Percentiles rank a stretch among this genome's conserved stretches.
Conservation (phyloP, 768 basidiomycete species). For the Candolleomyces efflorescens region DNA sequence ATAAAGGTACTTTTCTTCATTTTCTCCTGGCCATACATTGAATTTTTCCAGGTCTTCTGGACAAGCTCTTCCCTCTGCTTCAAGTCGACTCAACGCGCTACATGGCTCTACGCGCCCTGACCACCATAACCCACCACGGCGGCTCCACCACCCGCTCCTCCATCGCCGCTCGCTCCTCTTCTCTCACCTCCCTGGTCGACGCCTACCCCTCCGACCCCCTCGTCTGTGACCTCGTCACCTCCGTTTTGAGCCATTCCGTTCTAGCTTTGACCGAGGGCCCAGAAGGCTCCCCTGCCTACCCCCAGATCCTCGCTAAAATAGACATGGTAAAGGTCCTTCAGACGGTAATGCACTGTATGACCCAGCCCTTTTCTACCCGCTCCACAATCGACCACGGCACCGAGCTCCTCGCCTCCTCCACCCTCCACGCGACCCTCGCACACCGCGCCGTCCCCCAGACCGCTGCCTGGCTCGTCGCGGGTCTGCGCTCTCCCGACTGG, state of each 20-base stretch:
- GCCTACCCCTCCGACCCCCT: conserved; percentile 47
- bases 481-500: conserved; percentile 52
- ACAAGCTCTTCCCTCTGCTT: conserved; percentile 54
- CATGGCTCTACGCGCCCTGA: conserved; percentile 51
- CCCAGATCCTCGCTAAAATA: conserved; percentile 33
- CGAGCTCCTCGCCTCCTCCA: conserved; percentile 39
- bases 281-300: conserved; percentile 32
- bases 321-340: conserved; percentile 42
- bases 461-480: conserved; percentile 50
- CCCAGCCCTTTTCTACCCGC: conserved; percentile 36
- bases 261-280: conserved; percentile 35
- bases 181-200: conserved; percentile 42
- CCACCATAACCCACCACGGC: conserved; percentile 60
- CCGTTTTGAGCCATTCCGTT: conserved; percentile 50
- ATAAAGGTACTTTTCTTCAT: conserved; percentile 37
- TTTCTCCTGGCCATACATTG: not conserved
- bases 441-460: conserved; percentile 41
- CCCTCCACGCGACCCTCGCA: conserved; percentile 39
- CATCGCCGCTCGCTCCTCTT: conserved; percentile 43
- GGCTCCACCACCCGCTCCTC: conserved; percentile 44
- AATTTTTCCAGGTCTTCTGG: conserved; percentile 42
- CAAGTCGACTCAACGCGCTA: conserved; percentile 43
- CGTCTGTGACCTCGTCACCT: conserved; percentile 46
- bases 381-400: conserved; percentile 50
- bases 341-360: conserved; percentile 36